Conservation (phyloP, 108 stramenopile species). For the Pseudonitzschia pungens region DNA sequence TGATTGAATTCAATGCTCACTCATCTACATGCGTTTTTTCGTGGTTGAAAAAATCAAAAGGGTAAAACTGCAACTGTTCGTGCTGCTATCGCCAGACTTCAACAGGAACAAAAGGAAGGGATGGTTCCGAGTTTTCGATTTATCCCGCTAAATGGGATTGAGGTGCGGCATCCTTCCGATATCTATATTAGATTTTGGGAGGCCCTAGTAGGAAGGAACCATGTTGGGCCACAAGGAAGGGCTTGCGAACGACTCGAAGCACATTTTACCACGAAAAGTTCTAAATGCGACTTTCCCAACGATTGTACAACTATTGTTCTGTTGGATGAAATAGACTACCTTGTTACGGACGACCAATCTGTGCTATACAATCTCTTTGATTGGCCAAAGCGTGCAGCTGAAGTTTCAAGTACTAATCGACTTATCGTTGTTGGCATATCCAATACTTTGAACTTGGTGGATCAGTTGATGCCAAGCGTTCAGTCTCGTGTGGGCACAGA, state of each 20-base stretch:
- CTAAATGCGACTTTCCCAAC: conserved; percentile 9
- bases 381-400: conserved; percentile 79
- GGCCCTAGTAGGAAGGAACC: conserved; percentile 51
- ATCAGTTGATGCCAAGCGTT: conserved; percentile 79
- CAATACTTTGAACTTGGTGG: conserved; percentile 97
- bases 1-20: neutral
- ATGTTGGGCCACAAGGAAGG: conserved; percentile 51
- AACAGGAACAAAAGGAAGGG: conserved; percentile 57
- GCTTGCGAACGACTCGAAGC: conserved; percentile 58
- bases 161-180: conserved; percentile 79
- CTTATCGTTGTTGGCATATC: conserved; percentile 95
- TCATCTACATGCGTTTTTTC: neutral
- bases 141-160: conserved; percentile 85
- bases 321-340: conserved; percentile 97
- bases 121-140: conserved; percentile 66
- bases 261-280: conserved; percentile 45
- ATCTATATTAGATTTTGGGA: conserved; percentile 82
- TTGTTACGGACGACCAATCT: conserved; percentile 91
- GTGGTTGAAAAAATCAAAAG: neutral
- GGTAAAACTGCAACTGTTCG: conserved; percentile 79
- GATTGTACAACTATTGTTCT: conserved; percentile 60
- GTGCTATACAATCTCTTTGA: conserved; percentile 97
- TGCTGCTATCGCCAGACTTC: conserved; percentile 56
- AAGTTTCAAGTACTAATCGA: conserved; percentile 25
- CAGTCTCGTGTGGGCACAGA: conserved; percentile 75